Evolutionary conservation across 2,329 filamentous ascomycete genomes (phyloP), one percentile per base, ranked within the genome.

Genomic region (Fonsecaea erecta): DNA sequence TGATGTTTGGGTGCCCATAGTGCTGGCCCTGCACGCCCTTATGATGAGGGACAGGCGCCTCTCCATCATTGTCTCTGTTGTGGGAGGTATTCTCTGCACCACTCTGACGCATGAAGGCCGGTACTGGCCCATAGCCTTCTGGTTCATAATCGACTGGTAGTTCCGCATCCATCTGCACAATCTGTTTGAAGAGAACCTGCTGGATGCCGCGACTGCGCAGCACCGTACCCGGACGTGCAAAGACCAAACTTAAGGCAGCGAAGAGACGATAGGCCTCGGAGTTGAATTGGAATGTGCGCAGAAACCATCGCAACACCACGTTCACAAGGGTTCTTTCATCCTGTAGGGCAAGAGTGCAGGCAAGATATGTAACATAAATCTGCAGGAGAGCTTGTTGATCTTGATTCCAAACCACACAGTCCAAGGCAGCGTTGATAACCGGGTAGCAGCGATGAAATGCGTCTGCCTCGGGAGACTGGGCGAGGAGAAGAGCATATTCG

Each of bases 111-210:
- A 72, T 72, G 60, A 70, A 72, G 7, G 63, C 58, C 77, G 46
- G 78, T 74, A 70, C 78, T 77, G 30, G 80, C 72, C 46, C 73
- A 61, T 59, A 70, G 60, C 68, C 71, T 53, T 71, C 68, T 5
- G 68, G 64, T 28, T 82, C 78, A 14, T 83, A 79, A 14, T 84
- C 81, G 2, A 82, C 80, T 1, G 78, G 81, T 52, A 89, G 81
- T 2, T 90, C 82, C 68, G 85, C 89, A 76, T 99, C 95, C 81
- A 96, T 91, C 2, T 88, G 87, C 76, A 96, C 96, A 78, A 99
- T 91, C 77, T 96, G 92, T 3, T 95, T 88, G 64, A 97, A 83
- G 73, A 98, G 88, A 74, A 91, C 96, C 76, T 98, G 98, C 77
- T 97, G 93, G 21, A 90, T 89, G 0, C 92, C 89, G 0, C 91